These are phyloP conservation scores for Trichopus zeylanicus DNA, from an alignment of 116 monocot species.

Conservation along the genomic window DNA sequence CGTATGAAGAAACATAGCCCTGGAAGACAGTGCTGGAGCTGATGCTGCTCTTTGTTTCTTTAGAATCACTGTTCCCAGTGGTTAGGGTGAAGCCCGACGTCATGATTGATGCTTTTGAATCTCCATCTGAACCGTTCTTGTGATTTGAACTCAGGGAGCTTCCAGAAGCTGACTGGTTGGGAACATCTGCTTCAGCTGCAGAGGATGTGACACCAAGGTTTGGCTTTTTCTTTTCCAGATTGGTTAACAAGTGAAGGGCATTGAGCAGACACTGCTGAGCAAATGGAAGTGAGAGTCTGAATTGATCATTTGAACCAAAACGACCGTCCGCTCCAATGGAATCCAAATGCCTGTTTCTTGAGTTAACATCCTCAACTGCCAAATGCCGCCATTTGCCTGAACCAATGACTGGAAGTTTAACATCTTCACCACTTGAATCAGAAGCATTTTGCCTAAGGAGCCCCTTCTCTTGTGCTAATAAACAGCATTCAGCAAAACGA, in stretches of 20 bases:
- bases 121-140: slow-evolving; percentile 13
- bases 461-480: slow-evolving; percentile 65
- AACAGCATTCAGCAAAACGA: slow-evolving; percentile 75
- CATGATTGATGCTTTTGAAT: slow-evolving; percentile 29
- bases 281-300: slow-evolving; percentile 65
- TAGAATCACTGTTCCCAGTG: slow-evolving; percentile 33
- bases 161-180: slow-evolving; percentile 8
- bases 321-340: slow-evolving; percentile 20
- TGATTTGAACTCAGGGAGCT: slow-evolving; percentile 7
- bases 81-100: slow-evolving; percentile 5
- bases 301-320: slow-evolving; percentile 16
- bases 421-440: slow-evolving; percentile 15
- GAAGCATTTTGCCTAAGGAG: slow-evolving; percentile 18
- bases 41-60: slow-evolving; percentile 32
- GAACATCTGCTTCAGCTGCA: slow-evolving; percentile 10
- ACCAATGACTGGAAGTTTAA: slow-evolving; percentile 50
- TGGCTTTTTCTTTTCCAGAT: slow-evolving; percentile 16
- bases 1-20: slow-evolving; percentile 44
- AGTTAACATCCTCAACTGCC: slow-evolving; percentile 27
- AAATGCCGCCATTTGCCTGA: slow-evolving; percentile 66
- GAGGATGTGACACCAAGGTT: background rate
- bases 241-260: slow-evolving; percentile 54
- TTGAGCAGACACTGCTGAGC: slow-evolving; percentile 61
- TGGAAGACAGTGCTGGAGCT: slow-evolving; percentile 24
- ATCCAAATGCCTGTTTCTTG: slow-evolving; percentile 21